phyloP scores from a whole-genome alignment of 208 protist genomes.

The Leishmania major region DNA sequence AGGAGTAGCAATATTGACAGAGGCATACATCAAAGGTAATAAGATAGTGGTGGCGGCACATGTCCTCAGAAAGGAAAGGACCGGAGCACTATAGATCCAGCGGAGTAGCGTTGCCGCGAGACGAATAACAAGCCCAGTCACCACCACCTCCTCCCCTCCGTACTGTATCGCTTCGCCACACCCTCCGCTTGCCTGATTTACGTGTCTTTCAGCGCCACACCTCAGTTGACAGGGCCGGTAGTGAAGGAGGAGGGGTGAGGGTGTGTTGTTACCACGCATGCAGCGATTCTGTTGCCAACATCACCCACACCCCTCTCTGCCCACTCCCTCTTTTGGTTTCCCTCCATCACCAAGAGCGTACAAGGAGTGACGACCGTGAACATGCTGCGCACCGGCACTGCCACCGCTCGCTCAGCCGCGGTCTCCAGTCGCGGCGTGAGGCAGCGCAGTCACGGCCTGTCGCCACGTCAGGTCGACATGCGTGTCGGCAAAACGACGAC shows the following conservation, averaged over 20 bases:
- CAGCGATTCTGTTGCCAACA: background rate
- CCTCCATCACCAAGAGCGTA: background rate
- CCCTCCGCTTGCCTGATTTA: background rate
- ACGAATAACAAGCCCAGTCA: background rate
- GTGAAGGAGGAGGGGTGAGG: background rate
- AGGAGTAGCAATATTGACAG: background rate
- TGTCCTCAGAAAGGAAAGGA: background rate
- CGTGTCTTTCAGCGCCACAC: background rate
- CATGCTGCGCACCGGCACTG: slow-evolving; percentile 20
- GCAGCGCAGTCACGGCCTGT: background rate
- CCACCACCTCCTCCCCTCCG: background rate
- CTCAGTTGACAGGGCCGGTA: background rate
- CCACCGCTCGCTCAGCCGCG: slow-evolving; percentile 1
- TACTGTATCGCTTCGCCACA: background rate
- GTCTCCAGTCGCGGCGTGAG: background rate
- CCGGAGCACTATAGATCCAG: background rate
- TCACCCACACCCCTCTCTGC: background rate
- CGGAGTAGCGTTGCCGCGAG: background rate
- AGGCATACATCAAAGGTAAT: background rate
- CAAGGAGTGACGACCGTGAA: background rate
- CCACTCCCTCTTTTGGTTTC: background rate
- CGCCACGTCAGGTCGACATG: background rate
- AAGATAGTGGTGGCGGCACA: background rate
- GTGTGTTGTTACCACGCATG: background rate
- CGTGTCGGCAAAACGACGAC: background rate